These are phyloP conservation scores for Triangularia verruculosa DNA, from an alignment of 2,329 filamentous ascomycete genomes.

Conservation along the genomic window DNA sequence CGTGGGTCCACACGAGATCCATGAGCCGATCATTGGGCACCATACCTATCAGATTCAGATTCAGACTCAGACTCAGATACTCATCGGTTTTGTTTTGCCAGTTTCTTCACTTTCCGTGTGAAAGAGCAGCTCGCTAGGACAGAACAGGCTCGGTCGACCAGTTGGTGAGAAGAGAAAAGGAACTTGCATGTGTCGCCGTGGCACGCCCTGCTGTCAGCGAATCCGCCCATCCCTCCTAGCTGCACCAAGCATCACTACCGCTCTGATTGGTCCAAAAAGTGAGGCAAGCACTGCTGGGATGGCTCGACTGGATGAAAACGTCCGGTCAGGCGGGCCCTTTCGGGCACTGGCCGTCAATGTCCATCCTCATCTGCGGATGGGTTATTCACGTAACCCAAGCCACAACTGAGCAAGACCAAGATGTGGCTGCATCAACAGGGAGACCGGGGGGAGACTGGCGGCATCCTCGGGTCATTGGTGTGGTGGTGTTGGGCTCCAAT, in stretches of 20 bases:
- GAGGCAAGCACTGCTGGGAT: conserved; percentile 21
- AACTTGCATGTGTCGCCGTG: conserved; percentile 21
- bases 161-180: conserved; percentile 11
- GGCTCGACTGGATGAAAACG: conserved; percentile 22
- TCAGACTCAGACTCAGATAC: no score
- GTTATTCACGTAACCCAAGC: background rate
- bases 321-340: conserved; percentile 16
- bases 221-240: conserved; percentile 16
- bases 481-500: conserved; percentile 20
- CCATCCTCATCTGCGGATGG: background rate
- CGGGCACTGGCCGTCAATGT: conserved; percentile 11
- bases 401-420: background rate
- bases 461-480: conserved; percentile 15
- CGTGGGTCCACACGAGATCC: background rate
- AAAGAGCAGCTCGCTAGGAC: background rate
- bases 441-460: background rate
- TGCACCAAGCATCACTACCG: conserved; percentile 22
- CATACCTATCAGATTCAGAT: background rate
- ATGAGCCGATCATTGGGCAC: conserved; percentile 5
- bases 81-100: background rate
- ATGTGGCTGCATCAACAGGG: conserved; percentile 3
- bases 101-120: background rate
- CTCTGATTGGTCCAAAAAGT: conserved; percentile 27
- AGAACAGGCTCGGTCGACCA: background rate
- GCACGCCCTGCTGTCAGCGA: conserved; percentile 20